Evolutionary conservation across 352 stramenopile genomes (phyloP).

Genomic region (Phytophthora vignae): DNA sequence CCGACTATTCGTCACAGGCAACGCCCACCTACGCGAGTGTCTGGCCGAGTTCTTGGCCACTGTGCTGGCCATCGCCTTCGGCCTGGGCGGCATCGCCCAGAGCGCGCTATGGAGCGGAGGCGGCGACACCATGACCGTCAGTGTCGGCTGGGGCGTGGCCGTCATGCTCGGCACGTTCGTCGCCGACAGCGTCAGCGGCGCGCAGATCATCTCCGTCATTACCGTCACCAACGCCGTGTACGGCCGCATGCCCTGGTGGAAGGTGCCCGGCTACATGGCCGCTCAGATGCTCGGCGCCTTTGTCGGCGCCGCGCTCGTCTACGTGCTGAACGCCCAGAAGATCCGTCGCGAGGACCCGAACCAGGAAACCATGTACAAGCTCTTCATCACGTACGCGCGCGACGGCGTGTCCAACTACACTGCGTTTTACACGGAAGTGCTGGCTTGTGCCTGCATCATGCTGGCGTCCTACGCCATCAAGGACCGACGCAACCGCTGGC

Average conservation of each 20-base stretch:
- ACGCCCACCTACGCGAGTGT: conserved; percentile 52
- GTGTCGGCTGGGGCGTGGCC: conserved; percentile 59
- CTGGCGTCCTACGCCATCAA: conserved; percentile 42
- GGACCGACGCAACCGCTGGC: conserved; percentile 30
- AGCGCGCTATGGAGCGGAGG: conserved; percentile 44
- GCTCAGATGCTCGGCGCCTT: conserved; percentile 44
- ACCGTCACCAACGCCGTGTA: conserved; percentile 57
- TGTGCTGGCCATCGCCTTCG: conserved; percentile 58
- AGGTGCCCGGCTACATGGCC: conserved; percentile 52
- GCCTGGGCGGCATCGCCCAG: conserved; percentile 54
- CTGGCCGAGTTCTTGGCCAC: conserved; percentile 60
- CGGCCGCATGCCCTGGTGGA: conserved; percentile 51
- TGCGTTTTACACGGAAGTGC: conserved; percentile 42
- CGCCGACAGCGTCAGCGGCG: conserved; percentile 49
- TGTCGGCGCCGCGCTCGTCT: conserved; percentile 33
- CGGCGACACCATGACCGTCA: conserved; percentile 61
- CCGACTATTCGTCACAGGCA: conserved; percentile 26
- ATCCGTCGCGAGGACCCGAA: conserved; percentile 36
- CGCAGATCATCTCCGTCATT: conserved; percentile 67
- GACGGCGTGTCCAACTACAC: conserved; percentile 34
- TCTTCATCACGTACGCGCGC: conserved; percentile 39
- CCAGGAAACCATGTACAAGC: conserved; percentile 30
- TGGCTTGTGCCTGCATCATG: conserved; percentile 40
- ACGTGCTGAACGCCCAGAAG: conserved; percentile 37
- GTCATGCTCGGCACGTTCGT: conserved; percentile 64